Percentiles rank a stretch among this genome's conserved stretches.
Conservation (phyloP, 306 rosid species). For the Oxytropis ochrocephala region DNA sequence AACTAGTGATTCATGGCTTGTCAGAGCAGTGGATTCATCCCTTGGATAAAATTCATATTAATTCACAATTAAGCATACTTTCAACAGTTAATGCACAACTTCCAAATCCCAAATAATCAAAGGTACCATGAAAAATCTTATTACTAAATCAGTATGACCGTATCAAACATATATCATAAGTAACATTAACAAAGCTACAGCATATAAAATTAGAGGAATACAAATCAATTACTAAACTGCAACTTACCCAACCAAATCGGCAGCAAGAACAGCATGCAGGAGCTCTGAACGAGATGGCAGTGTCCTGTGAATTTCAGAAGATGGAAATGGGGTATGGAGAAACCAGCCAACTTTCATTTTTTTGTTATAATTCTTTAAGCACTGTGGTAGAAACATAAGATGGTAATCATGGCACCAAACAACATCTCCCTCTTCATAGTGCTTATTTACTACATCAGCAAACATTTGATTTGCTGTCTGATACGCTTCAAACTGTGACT, state of each 20-base stretch:
- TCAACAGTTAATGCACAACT: neutral
- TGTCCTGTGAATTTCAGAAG: slow-evolving; percentile 94
- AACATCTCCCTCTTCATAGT: slow-evolving; percentile 88
- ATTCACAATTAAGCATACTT: neutral
- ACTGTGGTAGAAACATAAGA: slow-evolving; percentile 93
- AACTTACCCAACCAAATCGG: slow-evolving; percentile 93
- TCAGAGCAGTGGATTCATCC: neutral
- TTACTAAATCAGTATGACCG: too few species aligned
- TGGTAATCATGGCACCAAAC: slow-evolving; percentile 99
- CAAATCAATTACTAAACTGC: neutral
- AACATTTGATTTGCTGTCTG: slow-evolving; percentile 85
- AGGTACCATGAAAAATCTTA: too few species aligned
- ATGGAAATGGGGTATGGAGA: slow-evolving; percentile 97
- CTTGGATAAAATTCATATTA: neutral
- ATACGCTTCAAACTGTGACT: slow-evolving; percentile 90
- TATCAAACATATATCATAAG: neutral
- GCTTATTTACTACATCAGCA: slow-evolving; percentile 78
- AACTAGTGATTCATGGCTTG: too few species aligned
- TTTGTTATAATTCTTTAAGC: slow-evolving; percentile 63
- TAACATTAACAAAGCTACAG: neutral
- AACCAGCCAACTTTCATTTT: slow-evolving; percentile 97
- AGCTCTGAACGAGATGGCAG: slow-evolving; percentile 84
- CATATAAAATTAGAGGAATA: neutral
- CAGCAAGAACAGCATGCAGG: slow-evolving; percentile 82
- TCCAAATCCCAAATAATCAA: too few species aligned